Evolutionary conservation across 139 green algal genomes (phyloP), one percentile per base, ranked within the genome.

Genomic region (Chlorella sp.): DNA sequence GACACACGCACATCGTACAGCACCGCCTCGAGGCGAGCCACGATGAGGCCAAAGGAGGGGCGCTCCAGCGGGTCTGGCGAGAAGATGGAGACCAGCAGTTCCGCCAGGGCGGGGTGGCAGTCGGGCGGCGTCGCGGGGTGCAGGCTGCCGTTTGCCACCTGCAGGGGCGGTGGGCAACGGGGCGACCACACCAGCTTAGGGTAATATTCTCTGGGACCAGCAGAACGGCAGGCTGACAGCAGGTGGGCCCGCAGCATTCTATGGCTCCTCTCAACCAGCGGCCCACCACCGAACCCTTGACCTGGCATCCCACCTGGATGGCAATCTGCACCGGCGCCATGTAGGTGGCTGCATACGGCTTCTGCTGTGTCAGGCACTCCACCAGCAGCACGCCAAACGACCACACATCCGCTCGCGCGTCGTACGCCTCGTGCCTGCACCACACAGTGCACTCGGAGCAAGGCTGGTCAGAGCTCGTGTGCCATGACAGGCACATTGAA

Each of bases 381-480:
- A 87, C 88, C 32, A 95, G 86, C 86, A 97, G 48, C 70, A 96
- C 94, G 46, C 94, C 95, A 90, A 92, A 98, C 75, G 85, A 93
- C 93, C 92, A 98, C 5, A 96, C 92, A 77, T 98, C 95, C 9
- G 91, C 90, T 46, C 91, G 91, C n/a, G 67, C 86, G 54, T 85
- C 79, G 84, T 95, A 95, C 13, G 90, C 28, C 67, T 94, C 89
- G 60, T 85, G 83, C 67, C 76, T 82, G 76, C 76, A 72, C 48
- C 22, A 8, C n/a, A 38, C 46, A 48, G 36, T 17, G 38, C 36
- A 3, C 68, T 48, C 2, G 1, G 43, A 40, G 72, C 41, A 77
- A 26, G n/a, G 69, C 69, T 68, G 22, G 16, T 30, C 17, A 28
- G n/a, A n/a, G n/a, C n/a, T n/a, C n/a, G n/a, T n/a, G n/a, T n/a